Evolutionary conservation across 2,329 filamentous ascomycete genomes (phyloP), one percentile per base, ranked within the genome.

Genomic region (Graphiopsis chlorocephala): DNA sequence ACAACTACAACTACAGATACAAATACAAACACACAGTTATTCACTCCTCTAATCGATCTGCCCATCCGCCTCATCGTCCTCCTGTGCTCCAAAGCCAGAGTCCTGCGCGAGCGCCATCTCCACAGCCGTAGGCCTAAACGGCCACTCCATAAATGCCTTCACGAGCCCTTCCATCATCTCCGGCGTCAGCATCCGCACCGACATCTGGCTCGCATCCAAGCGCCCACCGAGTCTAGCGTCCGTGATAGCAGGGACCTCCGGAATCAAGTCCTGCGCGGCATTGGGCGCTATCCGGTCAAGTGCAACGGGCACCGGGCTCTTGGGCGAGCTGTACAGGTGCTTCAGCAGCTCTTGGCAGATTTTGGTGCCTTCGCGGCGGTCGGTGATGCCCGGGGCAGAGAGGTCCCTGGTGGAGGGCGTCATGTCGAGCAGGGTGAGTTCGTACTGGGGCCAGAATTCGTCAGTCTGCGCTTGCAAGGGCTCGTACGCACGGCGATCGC

Each of bases 401-500:
- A 78, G 69, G 20, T 69, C 68, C 6, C 68, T 66, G 4, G 62
- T 31, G 4, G 83, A 83, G 3, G 91, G 90, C 68, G 88, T 85
- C 65, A 92, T 80, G 74, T 93, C 90, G 17, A 93, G 74, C 3
- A 94, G 84, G 12, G 80, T 78, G 63, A 86, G 80, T 10, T 81
- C 76, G 26, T 83, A 80, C 1, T 65, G 57, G 1, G 91, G 92
- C 74, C 83, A 91, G 71, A 92, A 89, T 68, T 96, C 93, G 0
- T 83, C 72, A 0, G 76, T 60, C 4, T 80, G 66, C 2, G 86
- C 83, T 26, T 80, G 76, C 17, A 97, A 80, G 0, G 92, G 90
- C 71, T 96, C 91, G 71, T 86, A 87, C 1, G 81, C 78, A 17
- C 93, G 87, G 1, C 84, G 82, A 75, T 96, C 92, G 86, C 88